Evolutionary conservation across 306 rosid species (phyloP).

Genomic region (Trifolium dubium): DNA sequence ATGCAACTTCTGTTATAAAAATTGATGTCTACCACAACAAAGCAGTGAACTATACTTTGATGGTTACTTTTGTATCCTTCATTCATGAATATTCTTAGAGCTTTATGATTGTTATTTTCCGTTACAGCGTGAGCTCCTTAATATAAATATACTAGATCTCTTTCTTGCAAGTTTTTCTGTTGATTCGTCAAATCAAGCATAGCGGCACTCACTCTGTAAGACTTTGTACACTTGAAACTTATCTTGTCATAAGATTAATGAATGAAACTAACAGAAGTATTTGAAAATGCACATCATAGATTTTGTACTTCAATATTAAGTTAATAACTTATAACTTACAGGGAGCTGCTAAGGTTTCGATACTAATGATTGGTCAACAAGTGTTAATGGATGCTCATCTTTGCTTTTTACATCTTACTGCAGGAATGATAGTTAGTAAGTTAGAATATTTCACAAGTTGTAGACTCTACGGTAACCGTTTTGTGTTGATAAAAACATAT

Average conservation of each 20-base stretch:
- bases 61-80: conserved; percentile 99
- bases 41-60: conserved; percentile 95
- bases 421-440: conserved; percentile 91
- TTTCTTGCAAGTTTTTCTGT: conserved; percentile 89
- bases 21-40: conserved; percentile 90
- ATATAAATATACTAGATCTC: conserved; percentile 64
- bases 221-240: conserved; percentile 15
- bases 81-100: conserved; percentile 20
- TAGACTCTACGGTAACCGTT: too few relatives aligned
- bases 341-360: conserved; percentile 98
- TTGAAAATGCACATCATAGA: conserved; percentile 1
- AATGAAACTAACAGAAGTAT: conserved; percentile 19
- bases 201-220: conserved; percentile 98
- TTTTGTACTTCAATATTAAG: conserved; percentile 19
- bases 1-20: conserved; percentile 78
- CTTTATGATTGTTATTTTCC: conserved; percentile 36
- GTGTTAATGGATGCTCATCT: conserved; percentile 97
- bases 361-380: conserved; percentile 91
- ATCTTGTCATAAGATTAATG: neutral
- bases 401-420: conserved; percentile 91
- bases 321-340: conserved; percentile 40
- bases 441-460: neutral
- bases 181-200: conserved; percentile 98
- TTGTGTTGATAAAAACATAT: too few relatives aligned
- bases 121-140: conserved; percentile 54